phyloP scores from a whole-genome alignment of 352 stramenopile species.

The Pythium volutum region DNA sequence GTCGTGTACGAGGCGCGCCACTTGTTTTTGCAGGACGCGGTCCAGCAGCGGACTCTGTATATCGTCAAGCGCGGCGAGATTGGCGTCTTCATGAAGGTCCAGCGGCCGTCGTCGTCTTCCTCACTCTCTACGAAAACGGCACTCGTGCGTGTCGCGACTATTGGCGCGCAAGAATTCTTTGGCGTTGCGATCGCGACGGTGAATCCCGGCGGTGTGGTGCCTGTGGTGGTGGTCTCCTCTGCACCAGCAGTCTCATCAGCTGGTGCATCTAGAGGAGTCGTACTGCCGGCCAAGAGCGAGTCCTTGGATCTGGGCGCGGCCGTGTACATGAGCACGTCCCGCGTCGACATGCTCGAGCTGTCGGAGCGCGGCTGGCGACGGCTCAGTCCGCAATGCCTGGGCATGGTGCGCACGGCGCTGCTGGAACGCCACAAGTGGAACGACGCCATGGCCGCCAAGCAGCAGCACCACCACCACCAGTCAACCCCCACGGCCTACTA shows the following conservation, averaged over 20 bases:
- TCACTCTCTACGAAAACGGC: conserved; percentile 19
- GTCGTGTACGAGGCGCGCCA: conserved; percentile 52
- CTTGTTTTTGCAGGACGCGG: conserved; percentile 53
- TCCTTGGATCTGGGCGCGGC: conserved; percentile 33
- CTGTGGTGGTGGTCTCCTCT: not conserved
- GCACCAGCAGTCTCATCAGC: not conserved
- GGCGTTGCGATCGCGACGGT: conserved; percentile 42
- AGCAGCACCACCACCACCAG: conserved; percentile 19
- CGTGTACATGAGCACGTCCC: conserved; percentile 62
- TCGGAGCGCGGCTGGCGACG: conserved; percentile 61
- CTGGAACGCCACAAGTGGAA: conserved; percentile 65
- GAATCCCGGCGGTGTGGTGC: conserved; percentile 21
- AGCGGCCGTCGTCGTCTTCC: not conserved
- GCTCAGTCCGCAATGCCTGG: conserved; percentile 39
- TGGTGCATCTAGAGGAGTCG: no score
- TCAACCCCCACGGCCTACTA: conserved; percentile 20
- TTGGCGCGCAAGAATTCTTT: conserved; percentile 70
- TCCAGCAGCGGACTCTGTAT: conserved; percentile 50
- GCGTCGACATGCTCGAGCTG: conserved; percentile 59
- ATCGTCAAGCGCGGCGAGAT: conserved; percentile 73
- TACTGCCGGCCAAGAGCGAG: not conserved
- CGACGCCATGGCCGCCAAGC: conserved; percentile 25
- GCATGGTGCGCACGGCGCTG: conserved; percentile 42
- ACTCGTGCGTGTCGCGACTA: conserved; percentile 66
- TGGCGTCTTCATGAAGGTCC: conserved; percentile 47